Evolutionary conservation across 2,329 filamentous ascomycete species (phyloP).

Genomic region (Exophiala sideris): DNA sequence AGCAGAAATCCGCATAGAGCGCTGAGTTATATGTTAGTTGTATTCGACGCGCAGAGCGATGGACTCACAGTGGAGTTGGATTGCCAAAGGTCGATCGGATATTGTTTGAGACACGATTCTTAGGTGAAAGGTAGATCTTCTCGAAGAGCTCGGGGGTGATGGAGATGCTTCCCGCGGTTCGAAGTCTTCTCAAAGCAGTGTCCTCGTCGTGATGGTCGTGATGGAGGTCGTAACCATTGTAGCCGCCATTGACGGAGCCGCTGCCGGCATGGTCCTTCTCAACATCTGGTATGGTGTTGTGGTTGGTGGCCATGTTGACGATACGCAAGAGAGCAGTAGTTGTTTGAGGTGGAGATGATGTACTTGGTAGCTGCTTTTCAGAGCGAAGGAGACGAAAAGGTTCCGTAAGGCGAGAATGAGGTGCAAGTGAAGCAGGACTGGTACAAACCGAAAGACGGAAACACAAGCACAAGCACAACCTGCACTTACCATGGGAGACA

Average conservation of each 20-base stretch:
- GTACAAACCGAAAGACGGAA: conserved; percentile 3
- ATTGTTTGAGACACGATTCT: conserved; percentile 33
- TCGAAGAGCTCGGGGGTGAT: conserved; percentile 36
- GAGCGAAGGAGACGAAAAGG: background rate
- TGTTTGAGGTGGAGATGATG: background rate
- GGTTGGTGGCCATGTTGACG: conserved; percentile 13
- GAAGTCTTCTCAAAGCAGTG: conserved; percentile 42
- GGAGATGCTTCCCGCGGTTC: conserved; percentile 50
- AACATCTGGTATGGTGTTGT: conserved; percentile 24
- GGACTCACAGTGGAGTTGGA: conserved; percentile 34
- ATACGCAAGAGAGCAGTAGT: background rate
- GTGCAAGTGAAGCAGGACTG: background rate
- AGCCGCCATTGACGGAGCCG: conserved; percentile 28
- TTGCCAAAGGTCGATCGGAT: conserved; percentile 34
- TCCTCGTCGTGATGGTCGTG: conserved; percentile 28
- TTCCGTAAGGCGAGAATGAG: background rate
- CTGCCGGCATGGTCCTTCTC: conserved; percentile 29
- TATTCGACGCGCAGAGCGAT: background rate
- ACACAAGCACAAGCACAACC: conserved; percentile 9
- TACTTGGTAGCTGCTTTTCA: background rate
- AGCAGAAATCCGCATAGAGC: conserved; percentile 46
- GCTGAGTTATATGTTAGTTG: conserved; percentile 11
- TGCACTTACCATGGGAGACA: background rate
- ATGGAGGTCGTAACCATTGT: conserved; percentile 29
- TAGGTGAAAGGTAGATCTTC: conserved; percentile 36